Evolutionary conservation across 2,329 filamentous ascomycete genomes (phyloP), one percentile per base, ranked within the genome.

Genomic region (Xylariales sp.): DNA sequence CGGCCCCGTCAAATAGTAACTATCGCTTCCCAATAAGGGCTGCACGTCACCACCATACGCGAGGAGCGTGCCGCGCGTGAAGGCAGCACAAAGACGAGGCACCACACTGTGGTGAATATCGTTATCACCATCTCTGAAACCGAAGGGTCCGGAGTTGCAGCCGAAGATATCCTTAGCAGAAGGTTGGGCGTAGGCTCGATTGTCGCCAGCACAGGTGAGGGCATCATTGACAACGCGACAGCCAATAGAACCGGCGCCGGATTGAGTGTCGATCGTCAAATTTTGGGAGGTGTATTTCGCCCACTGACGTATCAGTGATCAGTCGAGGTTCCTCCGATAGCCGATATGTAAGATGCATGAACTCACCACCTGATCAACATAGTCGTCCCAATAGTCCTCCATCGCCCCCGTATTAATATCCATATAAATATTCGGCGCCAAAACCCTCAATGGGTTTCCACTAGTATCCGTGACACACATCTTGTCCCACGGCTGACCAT

Each of bases 41-140:
- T 75, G 68, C 4, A 64, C 45, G 48, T 71, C 53, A 20, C 74
- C 74, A 2, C 69, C 71, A 12, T 63, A 56, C 3, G 71, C 20
- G 31, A 74, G 59, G 7, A 72, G 61, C 12, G 65, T 74, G 33
- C 59, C 62, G n/a, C 72, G 68, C 37, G 61, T 56, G 52, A 76
- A 73, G n/a, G 70, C 72, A 0, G 72, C 70, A 46, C 71, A 76
- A 4, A 76, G 63, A 4, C 70, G 64, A 3, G 72, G 66, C 1
- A 74, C 63, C 2, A 71, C 56, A 1, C 69, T 68, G 3, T 54
- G 41, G 48, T 71, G 68, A 3, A 69, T 49, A 4, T 42, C 57
- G 42, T 67, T 70, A 45, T 71, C 68, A 6, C 49, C 50, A 0
- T 41, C 48, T 3, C 49, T 39, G n/a, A 63, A 61, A 2, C 47